These are phyloP conservation scores for Neurospora sp. DNA, from an alignment of 495 filamentous ascomycete genomes.

Conservation along the genomic window DNA sequence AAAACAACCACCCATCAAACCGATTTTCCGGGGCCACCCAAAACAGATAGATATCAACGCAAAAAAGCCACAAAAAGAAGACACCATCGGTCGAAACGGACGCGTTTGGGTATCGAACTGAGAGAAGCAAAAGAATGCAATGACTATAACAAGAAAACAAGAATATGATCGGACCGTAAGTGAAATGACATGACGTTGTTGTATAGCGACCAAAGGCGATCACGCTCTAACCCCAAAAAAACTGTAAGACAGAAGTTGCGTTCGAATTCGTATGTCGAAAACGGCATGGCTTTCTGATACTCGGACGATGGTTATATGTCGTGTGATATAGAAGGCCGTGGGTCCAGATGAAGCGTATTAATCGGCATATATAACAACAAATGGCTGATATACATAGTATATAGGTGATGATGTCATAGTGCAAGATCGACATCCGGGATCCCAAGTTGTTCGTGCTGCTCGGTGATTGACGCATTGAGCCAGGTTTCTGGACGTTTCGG, in stretches of 20 bases:
- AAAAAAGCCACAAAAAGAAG: background rate
- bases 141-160: background rate
- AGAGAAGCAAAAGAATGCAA: background rate
- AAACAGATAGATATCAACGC: background rate
- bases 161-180: background rate
- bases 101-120: background rate
- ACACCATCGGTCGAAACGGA: background rate
- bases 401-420: background rate
- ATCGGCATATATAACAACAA: background rate
- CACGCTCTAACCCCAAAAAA: background rate
- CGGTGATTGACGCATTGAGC: background rate
- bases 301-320: background rate
- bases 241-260: background rate
- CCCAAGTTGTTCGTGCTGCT: background rate
- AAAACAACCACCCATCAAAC: background rate
- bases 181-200: background rate
- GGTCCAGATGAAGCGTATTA: background rate
- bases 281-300: background rate
- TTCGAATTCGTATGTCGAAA: background rate
- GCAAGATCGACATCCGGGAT: background rate
- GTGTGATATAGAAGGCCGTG: background rate
- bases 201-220: background rate
- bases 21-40: background rate
- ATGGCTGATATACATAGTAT: background rate
- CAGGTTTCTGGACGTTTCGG: background rate